Conservation (phyloP, 192 early-diverging fungal species). For the Dissophora ornata region DNA sequence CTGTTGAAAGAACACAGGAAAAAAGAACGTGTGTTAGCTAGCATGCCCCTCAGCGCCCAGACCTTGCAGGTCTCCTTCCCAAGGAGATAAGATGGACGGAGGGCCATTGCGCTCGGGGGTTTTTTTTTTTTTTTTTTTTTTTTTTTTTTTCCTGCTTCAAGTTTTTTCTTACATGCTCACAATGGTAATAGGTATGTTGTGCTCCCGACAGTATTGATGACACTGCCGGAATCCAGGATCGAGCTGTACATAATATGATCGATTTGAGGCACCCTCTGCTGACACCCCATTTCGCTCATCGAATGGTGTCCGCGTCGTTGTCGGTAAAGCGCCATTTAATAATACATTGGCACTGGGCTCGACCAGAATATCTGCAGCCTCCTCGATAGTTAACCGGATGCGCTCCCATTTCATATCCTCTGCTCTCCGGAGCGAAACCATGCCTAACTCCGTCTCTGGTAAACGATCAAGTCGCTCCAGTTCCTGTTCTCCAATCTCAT, state of each 20-base stretch:
- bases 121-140: not conserved
- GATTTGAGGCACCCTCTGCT: too few species aligned
- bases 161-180: slow-evolving; percentile 37
- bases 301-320: slow-evolving; percentile 9
- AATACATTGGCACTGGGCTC: slow-evolving; percentile 5
- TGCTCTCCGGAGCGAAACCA: slow-evolving; percentile 23
- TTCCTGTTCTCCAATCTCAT: slow-evolving; percentile 27
- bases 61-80: too few species aligned
- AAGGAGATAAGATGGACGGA: too few species aligned
- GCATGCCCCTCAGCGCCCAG: too few species aligned
- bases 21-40: not conserved
- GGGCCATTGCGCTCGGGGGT: not conserved
- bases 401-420: slow-evolving; percentile 49
- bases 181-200: slow-evolving; percentile 22
- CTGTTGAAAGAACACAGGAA: slow-evolving; percentile 6
- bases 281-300: not conserved
- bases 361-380: slow-evolving; percentile 42
- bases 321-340: not conserved
- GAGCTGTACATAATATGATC: slow-evolving; percentile 25
- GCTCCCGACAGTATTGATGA: slow-evolving; percentile 21
- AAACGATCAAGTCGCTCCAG: slow-evolving; percentile 27
- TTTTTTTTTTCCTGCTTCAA: not conserved
- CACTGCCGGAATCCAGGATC: slow-evolving; percentile 34
- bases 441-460: slow-evolving; percentile 18
- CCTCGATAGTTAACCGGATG: slow-evolving; percentile 10